Evolutionary conservation across 768 basidiomycete species (phyloP).

Genomic region (Pleurotus giganteus): DNA sequence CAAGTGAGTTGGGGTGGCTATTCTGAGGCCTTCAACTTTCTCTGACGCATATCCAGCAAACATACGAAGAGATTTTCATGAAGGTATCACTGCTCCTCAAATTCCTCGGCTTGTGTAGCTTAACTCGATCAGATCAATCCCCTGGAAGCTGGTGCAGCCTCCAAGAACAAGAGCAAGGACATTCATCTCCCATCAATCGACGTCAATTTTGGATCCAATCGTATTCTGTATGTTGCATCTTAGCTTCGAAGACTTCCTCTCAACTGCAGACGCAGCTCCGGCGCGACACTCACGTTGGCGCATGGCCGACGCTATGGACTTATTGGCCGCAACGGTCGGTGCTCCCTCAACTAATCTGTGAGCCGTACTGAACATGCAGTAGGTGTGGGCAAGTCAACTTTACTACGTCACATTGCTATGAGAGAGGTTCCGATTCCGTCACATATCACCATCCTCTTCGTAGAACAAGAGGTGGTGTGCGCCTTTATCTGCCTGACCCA

Average conservation of each 20-base stretch:
- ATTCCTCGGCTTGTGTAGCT: neutral
- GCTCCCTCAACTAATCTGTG: neutral
- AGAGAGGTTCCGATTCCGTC: constrained; percentile 92
- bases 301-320: constrained; percentile 89
- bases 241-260: constrained; percentile 7
- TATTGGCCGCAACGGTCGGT: constrained; percentile 80
- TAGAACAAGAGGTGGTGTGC: constrained; percentile 96
- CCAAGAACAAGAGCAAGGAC: constrained; percentile 97
- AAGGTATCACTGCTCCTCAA: constrained; percentile 51
- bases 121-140: constrained; percentile 75
- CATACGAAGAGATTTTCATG: constrained; percentile 99
- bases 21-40: neutral
- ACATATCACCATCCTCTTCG: constrained; percentile 96
- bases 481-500: too few relatives aligned
- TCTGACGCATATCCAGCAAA: constrained; percentile 56
- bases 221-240: constrained; percentile 65
- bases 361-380: constrained; percentile 2
- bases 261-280: constrained; percentile 47
- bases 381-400: constrained; percentile 96
- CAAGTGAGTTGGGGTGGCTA: constrained; percentile 47
- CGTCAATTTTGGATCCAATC: constrained; percentile 93
- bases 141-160: constrained; percentile 68
- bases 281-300: constrained; percentile 83
- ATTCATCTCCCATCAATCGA: constrained; percentile 94
- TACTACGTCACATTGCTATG: constrained; percentile 91